These are phyloP conservation scores for Exophiala calicioides DNA, from an alignment of 2,329 filamentous ascomycete genomes.

Conservation along the genomic window DNA sequence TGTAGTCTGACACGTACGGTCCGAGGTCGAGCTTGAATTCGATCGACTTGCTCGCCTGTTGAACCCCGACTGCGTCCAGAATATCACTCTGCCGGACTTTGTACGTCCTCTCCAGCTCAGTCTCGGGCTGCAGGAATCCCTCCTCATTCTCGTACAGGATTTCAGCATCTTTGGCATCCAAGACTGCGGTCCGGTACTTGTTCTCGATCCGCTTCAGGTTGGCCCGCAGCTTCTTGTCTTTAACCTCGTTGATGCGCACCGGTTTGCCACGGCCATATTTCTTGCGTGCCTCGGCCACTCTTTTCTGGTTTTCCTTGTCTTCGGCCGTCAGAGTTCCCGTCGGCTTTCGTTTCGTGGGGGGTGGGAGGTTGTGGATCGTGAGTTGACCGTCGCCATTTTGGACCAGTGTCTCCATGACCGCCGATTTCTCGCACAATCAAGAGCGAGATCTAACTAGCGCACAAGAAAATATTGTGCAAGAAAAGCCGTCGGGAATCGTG, in stretches of 20 bases:
- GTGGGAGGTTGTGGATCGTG: constrained; percentile 30
- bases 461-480: too few relatives aligned
- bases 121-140: constrained; percentile 86
- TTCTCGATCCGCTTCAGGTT: constrained; percentile 77
- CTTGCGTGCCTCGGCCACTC: constrained; percentile 60
- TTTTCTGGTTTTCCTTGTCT: constrained; percentile 43
- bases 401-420: constrained; percentile 30
- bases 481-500: too few relatives aligned
- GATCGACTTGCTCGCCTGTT: constrained; percentile 90
- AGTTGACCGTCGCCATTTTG: constrained; percentile 31
- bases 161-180: constrained; percentile 92
- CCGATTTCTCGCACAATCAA: too few relatives aligned
- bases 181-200: constrained; percentile 77
- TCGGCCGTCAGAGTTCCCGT: constrained; percentile 30
- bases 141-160: constrained; percentile 84
- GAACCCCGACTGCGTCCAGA: constrained; percentile 68
- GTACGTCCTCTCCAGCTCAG: constrained; percentile 86
- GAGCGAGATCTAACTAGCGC: too few relatives aligned
- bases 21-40: constrained; percentile 82
- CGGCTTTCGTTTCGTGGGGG: constrained; percentile 29
- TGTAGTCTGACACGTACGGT: constrained; percentile 87
- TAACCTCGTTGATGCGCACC: constrained; percentile 71
- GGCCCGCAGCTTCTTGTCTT: constrained; percentile 84
- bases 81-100: constrained; percentile 90
- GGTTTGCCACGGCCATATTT: constrained; percentile 81